A percentile compares a stretch with the other conserved stretches of the same genome.
Evolutionary conservation across 139 green algal genomes (phyloP).

Genomic region (Helicosporidium sp.): DNA sequence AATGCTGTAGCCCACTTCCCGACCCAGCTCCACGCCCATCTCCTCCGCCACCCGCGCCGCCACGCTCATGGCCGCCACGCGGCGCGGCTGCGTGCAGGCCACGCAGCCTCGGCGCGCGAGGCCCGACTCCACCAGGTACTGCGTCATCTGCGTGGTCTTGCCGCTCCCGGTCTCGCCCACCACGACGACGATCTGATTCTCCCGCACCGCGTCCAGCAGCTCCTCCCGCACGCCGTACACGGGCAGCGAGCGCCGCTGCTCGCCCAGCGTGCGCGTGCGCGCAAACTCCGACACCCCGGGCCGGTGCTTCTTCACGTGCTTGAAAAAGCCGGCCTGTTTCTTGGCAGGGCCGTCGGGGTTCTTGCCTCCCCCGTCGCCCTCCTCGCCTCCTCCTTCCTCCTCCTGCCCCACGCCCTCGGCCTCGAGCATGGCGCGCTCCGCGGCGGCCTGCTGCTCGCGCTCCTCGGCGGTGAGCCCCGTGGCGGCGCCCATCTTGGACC

Average conservation of each 20-base stretch:
- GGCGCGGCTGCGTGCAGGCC: conserved; percentile 87
- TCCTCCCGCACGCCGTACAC: conserved; percentile 73
- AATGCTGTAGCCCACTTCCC: conserved; percentile 80
- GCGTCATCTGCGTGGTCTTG: conserved; percentile 93
- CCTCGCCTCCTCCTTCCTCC: conserved; percentile 19
- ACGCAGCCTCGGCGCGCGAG: conserved; percentile 67
- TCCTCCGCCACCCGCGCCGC: conserved; percentile 75
- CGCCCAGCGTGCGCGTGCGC: conserved; percentile 60
- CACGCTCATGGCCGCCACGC: conserved; percentile 90
- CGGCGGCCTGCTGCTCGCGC: conserved; percentile 28
- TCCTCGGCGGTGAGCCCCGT: conserved; percentile 71
- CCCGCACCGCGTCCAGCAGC: conserved; percentile 61
- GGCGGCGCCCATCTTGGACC: conserved; percentile 84
- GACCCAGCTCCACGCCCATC: conserved; percentile 21
- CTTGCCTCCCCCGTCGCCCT: conserved; percentile 17
- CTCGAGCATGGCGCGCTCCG: neutral
- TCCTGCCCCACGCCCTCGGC: conserved; percentile 21
- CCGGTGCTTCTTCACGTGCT: conserved; percentile 68
- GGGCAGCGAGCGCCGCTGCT: conserved; percentile 77
- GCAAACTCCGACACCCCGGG: conserved; percentile 67
- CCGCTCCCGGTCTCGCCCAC: conserved; percentile 92
- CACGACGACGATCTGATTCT: conserved; percentile 86
- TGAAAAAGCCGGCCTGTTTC: conserved; percentile 44
- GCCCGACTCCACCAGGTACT: conserved; percentile 85
- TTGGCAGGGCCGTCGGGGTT: neutral